phyloP scores from a whole-genome alignment of 441 rosid species.

The Euphorbia schlechtendalii region DNA sequence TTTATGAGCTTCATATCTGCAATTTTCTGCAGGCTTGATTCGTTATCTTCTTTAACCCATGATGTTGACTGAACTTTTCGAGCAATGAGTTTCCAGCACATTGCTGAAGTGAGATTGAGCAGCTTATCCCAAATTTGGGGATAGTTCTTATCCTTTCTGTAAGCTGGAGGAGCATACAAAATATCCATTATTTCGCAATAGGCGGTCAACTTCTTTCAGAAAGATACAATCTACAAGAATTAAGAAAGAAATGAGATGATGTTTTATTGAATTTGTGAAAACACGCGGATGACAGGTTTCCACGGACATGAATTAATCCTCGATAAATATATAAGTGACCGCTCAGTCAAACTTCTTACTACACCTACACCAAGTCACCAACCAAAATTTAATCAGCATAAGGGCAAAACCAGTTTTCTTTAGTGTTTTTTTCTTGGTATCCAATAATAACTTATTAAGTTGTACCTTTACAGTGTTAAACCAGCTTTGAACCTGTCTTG shows the following conservation, averaged over 20 bases:
- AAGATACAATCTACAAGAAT: slow-evolving; percentile 69
- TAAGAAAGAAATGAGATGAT: not conserved
- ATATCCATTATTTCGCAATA: slow-evolving; percentile 72
- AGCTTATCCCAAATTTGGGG: slow-evolving; percentile 77
- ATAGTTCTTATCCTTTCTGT: slow-evolving; percentile 68
- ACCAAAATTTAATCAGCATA: not conserved
- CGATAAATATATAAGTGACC: not conserved
- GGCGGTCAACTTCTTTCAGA: slow-evolving; percentile 82
- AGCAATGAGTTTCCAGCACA: slow-evolving; percentile 97
- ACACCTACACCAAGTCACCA: not conserved
- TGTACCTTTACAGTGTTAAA: not conserved
- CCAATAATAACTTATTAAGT: not conserved
- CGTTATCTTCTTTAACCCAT: slow-evolving; percentile 67
- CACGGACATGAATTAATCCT: not conserved
- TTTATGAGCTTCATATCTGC: slow-evolving; percentile 47
- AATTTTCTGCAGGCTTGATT: slow-evolving; percentile 52
- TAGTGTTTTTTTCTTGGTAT: not conserved
- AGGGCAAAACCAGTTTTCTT: not conserved
- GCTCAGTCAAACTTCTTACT: not conserved
- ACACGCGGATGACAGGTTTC: too few relatives aligned
- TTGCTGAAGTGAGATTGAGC: slow-evolving; percentile 58
- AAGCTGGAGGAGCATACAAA: slow-evolving; percentile 91
- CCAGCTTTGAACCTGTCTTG: not conserved
- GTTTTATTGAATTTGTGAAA: too few relatives aligned
- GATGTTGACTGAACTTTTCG: slow-evolving; percentile 79